These are phyloP conservation scores for Tylopilus sp. DNA, from an alignment of 768 basidiomycete genomes.

Conservation along the genomic window DNA sequence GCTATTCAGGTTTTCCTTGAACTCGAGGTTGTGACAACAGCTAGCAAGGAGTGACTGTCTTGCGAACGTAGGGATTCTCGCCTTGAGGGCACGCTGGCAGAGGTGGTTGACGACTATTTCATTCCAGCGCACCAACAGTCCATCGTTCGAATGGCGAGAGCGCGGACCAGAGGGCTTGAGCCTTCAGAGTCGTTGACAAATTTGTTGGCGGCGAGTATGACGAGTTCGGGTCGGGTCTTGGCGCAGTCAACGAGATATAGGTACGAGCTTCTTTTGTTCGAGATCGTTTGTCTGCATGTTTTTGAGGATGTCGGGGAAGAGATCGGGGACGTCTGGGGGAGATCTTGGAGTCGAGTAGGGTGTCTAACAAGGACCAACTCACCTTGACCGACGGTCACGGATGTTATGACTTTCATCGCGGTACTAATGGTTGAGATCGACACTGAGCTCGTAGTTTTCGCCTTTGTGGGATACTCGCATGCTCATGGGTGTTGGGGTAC, in stretches of 20 bases:
- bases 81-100: slow-evolving; percentile 86
- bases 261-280: no score
- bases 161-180: no score
- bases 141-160: slow-evolving; percentile 98
- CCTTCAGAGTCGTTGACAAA: slow-evolving; percentile 98
- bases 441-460: no score
- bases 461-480: no score
- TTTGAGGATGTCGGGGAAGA: slow-evolving; percentile 98
- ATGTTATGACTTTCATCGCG: slow-evolving; percentile 89
- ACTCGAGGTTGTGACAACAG: no score
- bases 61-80: slow-evolving; percentile 97
- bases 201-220: no score
- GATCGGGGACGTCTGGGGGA: slow-evolving; percentile 74
- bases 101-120: slow-evolving; percentile 99
- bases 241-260: slow-evolving; percentile 99
- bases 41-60: slow-evolving; percentile 96
- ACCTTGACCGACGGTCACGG: slow-evolving; percentile 99
- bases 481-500: no score
- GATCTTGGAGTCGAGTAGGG: slow-evolving; percentile 5
- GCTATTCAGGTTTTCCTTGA: no score
- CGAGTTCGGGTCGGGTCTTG: no score
- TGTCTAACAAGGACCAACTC: slow-evolving; percentile 19
- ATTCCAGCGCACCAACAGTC: slow-evolving; percentile 95
- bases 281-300: no score
- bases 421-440: no score